phyloP scores from a whole-genome alignment of 768 basidiomycete species.

The Roridomyces roridus region DNA sequence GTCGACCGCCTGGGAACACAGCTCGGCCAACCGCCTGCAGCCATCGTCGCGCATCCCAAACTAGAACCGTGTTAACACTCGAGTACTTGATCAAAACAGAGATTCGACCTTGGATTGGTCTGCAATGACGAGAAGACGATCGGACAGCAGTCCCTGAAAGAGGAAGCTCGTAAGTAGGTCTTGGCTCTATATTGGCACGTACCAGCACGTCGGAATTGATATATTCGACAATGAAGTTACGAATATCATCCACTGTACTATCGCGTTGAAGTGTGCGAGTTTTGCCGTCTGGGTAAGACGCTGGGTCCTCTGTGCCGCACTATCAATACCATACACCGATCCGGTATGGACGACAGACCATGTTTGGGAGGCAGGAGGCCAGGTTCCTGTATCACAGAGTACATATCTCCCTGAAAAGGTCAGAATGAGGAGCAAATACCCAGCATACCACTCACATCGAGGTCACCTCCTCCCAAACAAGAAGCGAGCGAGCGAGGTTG shows the following conservation, averaged over 20 bases:
- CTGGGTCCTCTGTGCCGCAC: conserved; percentile 49
- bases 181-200: conserved; percentile 23
- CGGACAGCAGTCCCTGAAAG: conserved; percentile 71
- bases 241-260: conserved; percentile 72
- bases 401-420: conserved; percentile 60
- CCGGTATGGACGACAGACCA: not conserved
- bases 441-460: conserved; percentile 52
- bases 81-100: not conserved
- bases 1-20: conserved; percentile 76
- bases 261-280: conserved; percentile 50
- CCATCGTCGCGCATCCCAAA: conserved; percentile 62
- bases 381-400: conserved; percentile 62
- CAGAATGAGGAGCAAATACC: too few species aligned
- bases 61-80: conserved; percentile 37
- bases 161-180: not conserved
- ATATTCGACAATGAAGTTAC: conserved; percentile 83
- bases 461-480: conserved; percentile 75
- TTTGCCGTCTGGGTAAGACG: conserved; percentile 49
- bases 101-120: conserved; percentile 71
- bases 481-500: conserved; percentile 70
- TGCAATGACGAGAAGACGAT: conserved; percentile 72
- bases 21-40: conserved; percentile 63
- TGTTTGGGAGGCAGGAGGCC: conserved; percentile 60
- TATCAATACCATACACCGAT: too few species aligned
- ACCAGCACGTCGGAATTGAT: conserved; percentile 85